Conservation (phyloP, 2,329 filamentous ascomycete genomes). For the Fusarium compactum region DNA sequence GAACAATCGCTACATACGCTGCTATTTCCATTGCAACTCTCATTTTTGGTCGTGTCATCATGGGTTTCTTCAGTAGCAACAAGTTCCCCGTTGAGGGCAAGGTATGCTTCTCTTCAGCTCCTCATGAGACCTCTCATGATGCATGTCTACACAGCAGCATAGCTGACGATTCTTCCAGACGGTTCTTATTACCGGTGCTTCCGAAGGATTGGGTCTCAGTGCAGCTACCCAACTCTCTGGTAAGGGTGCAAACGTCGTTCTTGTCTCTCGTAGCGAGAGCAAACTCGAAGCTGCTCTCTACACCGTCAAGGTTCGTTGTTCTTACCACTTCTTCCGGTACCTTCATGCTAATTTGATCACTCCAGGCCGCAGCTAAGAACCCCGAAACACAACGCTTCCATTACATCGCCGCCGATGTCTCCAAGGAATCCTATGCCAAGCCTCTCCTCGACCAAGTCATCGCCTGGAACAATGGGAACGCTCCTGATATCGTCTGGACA, state of each 20-base stretch:
- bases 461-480: slow-evolving; percentile 78
- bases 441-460: slow-evolving; percentile 78
- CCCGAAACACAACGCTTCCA: slow-evolving; percentile 80
- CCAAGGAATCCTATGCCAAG: slow-evolving; percentile 74
- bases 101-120: slow-evolving; percentile 61
- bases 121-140: slow-evolving; percentile 26
- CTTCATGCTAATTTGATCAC: slow-evolving; percentile 4
- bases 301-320: slow-evolving; percentile 69
- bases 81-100: slow-evolving; percentile 87
- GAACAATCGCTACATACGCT: slow-evolving; percentile 18
- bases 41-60: slow-evolving; percentile 55
- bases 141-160: slow-evolving; percentile 24
- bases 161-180: slow-evolving; percentile 67
- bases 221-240: slow-evolving; percentile 79
- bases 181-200: slow-evolving; percentile 88
- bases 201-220: slow-evolving; percentile 89
- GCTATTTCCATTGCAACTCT: slow-evolving; percentile 33
- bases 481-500: slow-evolving; percentile 92
- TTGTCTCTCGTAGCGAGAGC: slow-evolving; percentile 80
- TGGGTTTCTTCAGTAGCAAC: slow-evolving; percentile 78
- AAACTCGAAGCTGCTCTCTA: slow-evolving; percentile 80
- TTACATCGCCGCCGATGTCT: slow-evolving; percentile 86
- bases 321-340: background rate
- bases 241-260: slow-evolving; percentile 87
- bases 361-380: slow-evolving; percentile 73